Evolutionary conservation across 768 basidiomycete genomes (phyloP), one percentile per base, ranked within the genome.

Genomic region (Tricholoma saponaceum): DNA sequence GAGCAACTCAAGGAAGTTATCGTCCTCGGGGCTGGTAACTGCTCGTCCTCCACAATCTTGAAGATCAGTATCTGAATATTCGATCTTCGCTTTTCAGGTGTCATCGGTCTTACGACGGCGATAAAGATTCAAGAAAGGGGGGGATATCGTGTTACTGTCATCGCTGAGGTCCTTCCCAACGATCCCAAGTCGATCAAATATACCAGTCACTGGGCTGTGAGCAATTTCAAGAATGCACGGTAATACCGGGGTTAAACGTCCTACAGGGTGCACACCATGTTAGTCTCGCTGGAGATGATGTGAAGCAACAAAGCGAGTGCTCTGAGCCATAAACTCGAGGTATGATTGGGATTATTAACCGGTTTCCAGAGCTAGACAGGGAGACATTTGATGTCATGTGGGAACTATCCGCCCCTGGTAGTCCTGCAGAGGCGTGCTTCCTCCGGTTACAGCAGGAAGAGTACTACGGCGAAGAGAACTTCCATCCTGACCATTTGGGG

Each of bases 181-280:
- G 91, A 92, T 65, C 76, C 82, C 0, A 87, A 85, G 69, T 77
- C 73, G 10, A 81, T 86, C 64, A 77, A 79, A 43, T 92, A 89
- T 66, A 86, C 90, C 0, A 89, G 86, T 60, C 81, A 83, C n/a
- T 92, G 90, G 90, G 90, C 90, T 22, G 90, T 89, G 58, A 59
- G 86, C 41, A 52, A 14, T 30, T 52, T 30, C 52, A 12, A 46
- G 52, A 18, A 41, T 35, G 13, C 10, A 41, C 46, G 23, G 14
- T 6, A 20, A 16, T 43, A 41, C 25, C 13, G 20, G 18, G 12
- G 28, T 16, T 58, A 22, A 44, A 37, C 7, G 3, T 16, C 50
- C 18, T 32, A 26, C 44, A 93, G 91, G 91, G 90, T 23, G 91
- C 89, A 1, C 89, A 92, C 62, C 86, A 90, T 76, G 85, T 91